phyloP scores from a whole-genome alignment of 2,329 filamentous ascomycete genomes.

The Zymoseptoria passerinii region DNA sequence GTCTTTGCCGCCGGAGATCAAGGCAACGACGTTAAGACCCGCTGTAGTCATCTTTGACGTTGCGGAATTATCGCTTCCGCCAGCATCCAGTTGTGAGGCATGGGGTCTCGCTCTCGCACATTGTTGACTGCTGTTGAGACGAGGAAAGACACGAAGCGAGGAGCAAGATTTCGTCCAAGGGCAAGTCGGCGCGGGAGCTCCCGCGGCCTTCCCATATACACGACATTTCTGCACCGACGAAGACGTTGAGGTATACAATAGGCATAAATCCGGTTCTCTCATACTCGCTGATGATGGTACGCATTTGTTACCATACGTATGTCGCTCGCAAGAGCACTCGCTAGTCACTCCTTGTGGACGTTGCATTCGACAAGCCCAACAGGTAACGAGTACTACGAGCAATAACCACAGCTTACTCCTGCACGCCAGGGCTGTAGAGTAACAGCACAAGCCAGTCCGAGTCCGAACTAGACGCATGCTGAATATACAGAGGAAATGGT shows the following conservation, averaged over 20 bases:
- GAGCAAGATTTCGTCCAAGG: background rate
- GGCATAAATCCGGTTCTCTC: background rate
- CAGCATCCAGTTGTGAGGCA: background rate
- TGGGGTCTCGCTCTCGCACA: background rate
- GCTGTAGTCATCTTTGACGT: slow-evolving; percentile 18
- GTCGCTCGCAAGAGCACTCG: background rate
- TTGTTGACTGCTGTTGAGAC: background rate
- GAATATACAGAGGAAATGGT: background rate
- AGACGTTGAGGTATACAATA: background rate
- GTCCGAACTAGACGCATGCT: background rate
- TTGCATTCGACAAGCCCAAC: too few species aligned
- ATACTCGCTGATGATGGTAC: background rate
- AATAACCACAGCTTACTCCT: background rate
- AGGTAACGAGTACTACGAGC: too few species aligned
- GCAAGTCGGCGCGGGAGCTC: background rate
- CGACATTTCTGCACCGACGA: background rate
- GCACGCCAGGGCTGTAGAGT: too few species aligned
- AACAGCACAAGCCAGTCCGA: background rate
- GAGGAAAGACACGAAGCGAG: background rate
- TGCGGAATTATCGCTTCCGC: background rate
- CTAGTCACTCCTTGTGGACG: background rate
- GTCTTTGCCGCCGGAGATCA: slow-evolving; percentile 95
- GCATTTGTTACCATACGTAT: background rate
- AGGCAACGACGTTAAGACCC: slow-evolving; percentile 66
- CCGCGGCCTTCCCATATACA: background rate